Evolutionary conservation across 345 rosid genomes (phyloP).

Genomic region (Cardamine chenopodiifolia): DNA sequence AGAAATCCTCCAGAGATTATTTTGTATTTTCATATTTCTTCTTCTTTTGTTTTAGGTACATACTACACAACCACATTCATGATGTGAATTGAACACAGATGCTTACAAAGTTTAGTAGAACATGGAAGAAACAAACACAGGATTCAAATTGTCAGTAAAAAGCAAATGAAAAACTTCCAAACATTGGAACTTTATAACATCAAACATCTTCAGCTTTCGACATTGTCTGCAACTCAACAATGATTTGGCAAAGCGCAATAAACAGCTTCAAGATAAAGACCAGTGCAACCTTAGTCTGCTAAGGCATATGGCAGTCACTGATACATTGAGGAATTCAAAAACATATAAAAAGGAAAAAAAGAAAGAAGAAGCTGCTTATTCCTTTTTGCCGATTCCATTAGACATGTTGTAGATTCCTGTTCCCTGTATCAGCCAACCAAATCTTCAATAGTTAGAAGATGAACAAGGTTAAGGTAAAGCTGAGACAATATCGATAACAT

Average conservation of each 20-base stretch:
- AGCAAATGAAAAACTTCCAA: conserved; percentile 3
- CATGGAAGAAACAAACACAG: background rate
- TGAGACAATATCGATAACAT: background rate
- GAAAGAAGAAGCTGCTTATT: conserved; percentile 46
- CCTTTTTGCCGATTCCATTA: conserved; percentile 83
- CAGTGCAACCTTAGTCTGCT: conserved; percentile 24
- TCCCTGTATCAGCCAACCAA: conserved; percentile 52
- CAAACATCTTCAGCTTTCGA: conserved; percentile 31
- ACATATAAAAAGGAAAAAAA: background rate
- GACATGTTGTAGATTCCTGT: conserved; percentile 89
- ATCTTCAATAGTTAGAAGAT: conserved; percentile 13
- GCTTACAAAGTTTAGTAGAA: background rate
- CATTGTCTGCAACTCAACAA: conserved; percentile 47
- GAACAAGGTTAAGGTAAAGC: background rate
- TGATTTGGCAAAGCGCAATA: conserved; percentile 48
- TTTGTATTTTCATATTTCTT: background rate
- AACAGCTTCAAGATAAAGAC: conserved; percentile 26
- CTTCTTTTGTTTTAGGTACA: background rate
- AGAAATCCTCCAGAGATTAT: background rate
- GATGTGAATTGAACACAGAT: background rate
- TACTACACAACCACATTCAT: background rate
- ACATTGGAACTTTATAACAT: conserved; percentile 13
- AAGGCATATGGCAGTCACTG: conserved; percentile 20
- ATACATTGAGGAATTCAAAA: conserved; percentile 31
- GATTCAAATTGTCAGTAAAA: background rate